These are phyloP conservation scores for Hypomyces perniciosus DNA, from an alignment of 2,329 filamentous ascomycete genomes.

Conservation along the genomic window DNA sequence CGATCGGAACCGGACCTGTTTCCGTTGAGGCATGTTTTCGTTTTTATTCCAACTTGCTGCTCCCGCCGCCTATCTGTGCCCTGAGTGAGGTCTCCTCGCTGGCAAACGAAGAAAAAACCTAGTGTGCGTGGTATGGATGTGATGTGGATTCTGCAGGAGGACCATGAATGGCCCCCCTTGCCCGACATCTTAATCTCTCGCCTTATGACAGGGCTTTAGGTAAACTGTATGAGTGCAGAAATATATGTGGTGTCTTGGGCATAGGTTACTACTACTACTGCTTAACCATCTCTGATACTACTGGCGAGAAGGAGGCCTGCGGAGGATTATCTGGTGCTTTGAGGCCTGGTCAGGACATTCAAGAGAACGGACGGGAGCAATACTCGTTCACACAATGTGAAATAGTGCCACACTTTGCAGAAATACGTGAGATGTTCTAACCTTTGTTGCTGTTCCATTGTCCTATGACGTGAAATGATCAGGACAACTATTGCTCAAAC, in stretches of 20 bases:
- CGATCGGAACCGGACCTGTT: not conserved
- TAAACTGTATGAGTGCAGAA: constrained; percentile 7
- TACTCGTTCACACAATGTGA: constrained; percentile 8
- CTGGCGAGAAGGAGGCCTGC: not conserved
- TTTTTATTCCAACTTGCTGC: not conserved
- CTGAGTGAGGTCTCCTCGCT: not conserved
- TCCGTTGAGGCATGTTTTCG: not conserved
- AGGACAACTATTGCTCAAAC: not conserved
- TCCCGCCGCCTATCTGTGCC: not conserved
- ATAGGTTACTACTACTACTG: not conserved
- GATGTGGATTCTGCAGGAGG: not conserved
- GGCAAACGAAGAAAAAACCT: too few species aligned
- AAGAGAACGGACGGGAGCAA: not conserved
- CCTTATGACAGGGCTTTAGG: not conserved
- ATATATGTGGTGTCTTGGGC: constrained; percentile 3
- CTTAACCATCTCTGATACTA: not conserved
- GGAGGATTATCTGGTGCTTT: constrained; percentile 1
- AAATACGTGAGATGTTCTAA: constrained; percentile 12
- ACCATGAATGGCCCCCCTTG: not conserved
- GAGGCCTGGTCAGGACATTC: not conserved
- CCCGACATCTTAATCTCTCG: not conserved
- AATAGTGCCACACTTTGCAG: constrained; percentile 8
- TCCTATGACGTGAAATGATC: not conserved
- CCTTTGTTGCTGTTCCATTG: not conserved
- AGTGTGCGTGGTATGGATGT: not conserved